A percentile compares a stretch with the other conserved stretches of the same genome.
These are phyloP conservation scores for Silybum marianum DNA, from an alignment of 129 eudicot species.

Conservation along the genomic window DNA sequence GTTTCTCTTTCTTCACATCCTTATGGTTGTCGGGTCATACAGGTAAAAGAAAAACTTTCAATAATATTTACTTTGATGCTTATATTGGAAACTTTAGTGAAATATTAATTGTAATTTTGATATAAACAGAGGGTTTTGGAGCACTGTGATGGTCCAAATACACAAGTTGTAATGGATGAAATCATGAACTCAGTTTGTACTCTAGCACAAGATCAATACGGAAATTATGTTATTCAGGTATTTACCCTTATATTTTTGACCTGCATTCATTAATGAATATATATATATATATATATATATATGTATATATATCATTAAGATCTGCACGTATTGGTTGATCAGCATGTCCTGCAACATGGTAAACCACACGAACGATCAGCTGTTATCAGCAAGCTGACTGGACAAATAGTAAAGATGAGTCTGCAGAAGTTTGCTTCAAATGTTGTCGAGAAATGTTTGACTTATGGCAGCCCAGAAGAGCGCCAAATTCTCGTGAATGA, in stretches of 20 bases:
- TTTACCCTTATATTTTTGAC: neutral
- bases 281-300: too few species aligned
- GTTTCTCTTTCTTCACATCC: constrained; percentile 75
- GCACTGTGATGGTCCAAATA: constrained; percentile 79
- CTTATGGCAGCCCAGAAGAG: constrained; percentile 67
- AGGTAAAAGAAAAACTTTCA: constrained; percentile 34
- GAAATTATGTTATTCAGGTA: constrained; percentile 98
- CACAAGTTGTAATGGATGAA: constrained; percentile 79
- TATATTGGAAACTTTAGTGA: neutral
- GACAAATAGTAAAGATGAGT: constrained; percentile 83
- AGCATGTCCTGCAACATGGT: constrained; percentile 91
- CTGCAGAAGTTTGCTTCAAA: constrained; percentile 93
- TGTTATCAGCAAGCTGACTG: constrained; percentile 65
- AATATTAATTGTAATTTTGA: neutral
- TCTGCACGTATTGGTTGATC: neutral
- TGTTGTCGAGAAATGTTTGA: constrained; percentile 84
- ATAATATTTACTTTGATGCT: constrained; percentile 1
- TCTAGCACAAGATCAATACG: constrained; percentile 93
- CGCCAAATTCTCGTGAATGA: constrained; percentile 70
- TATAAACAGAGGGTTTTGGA: constrained; percentile 80
- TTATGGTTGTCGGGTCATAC: constrained; percentile 84
- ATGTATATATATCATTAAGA: neutral
- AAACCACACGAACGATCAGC: constrained; percentile 73
- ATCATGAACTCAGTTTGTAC: constrained; percentile 75
- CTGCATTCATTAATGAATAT: neutral